Percentiles rank a stretch among this genome's conserved stretches.
These are phyloP conservation scores for Fusarium burgessii DNA, from an alignment of 2,329 filamentous ascomycete species.

Conservation along the genomic window DNA sequence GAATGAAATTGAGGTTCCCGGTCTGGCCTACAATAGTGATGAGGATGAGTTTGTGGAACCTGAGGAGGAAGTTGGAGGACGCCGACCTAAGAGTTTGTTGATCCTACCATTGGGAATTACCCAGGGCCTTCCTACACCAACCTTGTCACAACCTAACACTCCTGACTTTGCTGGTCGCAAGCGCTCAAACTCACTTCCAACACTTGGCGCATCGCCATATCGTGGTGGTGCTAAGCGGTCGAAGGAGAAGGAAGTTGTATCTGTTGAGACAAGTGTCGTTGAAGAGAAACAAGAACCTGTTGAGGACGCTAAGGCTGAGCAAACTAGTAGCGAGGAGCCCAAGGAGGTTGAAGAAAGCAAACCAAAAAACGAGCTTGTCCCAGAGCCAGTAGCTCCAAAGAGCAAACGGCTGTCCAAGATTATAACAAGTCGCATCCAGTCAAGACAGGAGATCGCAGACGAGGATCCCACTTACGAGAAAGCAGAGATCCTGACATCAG, in stretches of 20 bases:
- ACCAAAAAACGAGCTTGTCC: constrained; percentile 9
- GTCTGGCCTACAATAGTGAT: constrained; percentile 71
- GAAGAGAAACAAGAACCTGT: constrained; percentile 16
- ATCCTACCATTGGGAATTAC: constrained; percentile 40
- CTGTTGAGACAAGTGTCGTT: background rate
- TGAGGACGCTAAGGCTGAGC: constrained; percentile 17
- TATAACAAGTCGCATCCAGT: constrained; percentile 38
- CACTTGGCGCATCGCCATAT: constrained; percentile 43
- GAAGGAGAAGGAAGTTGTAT: constrained; percentile 34
- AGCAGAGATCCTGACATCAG: constrained; percentile 68
- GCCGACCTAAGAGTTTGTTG: constrained; percentile 61
- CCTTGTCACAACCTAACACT: constrained; percentile 52
- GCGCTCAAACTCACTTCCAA: constrained; percentile 46
- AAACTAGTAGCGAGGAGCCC: constrained; percentile 3
- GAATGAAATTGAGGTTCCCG: constrained; percentile 83
- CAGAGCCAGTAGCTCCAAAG: constrained; percentile 27
- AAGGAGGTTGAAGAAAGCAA: constrained; percentile 16
- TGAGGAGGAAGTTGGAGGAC: constrained; percentile 45
- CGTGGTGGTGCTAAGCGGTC: constrained; percentile 20
- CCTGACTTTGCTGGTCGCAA: constrained; percentile 53
- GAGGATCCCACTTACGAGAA: constrained; percentile 65
- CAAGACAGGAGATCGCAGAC: constrained; percentile 44
- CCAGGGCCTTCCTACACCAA: constrained; percentile 50
- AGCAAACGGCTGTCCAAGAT: constrained; percentile 44
- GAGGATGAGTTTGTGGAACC: constrained; percentile 61